Evolutionary conservation across 768 basidiomycete species (phyloP).

Genomic region (Lentinula sp.): DNA sequence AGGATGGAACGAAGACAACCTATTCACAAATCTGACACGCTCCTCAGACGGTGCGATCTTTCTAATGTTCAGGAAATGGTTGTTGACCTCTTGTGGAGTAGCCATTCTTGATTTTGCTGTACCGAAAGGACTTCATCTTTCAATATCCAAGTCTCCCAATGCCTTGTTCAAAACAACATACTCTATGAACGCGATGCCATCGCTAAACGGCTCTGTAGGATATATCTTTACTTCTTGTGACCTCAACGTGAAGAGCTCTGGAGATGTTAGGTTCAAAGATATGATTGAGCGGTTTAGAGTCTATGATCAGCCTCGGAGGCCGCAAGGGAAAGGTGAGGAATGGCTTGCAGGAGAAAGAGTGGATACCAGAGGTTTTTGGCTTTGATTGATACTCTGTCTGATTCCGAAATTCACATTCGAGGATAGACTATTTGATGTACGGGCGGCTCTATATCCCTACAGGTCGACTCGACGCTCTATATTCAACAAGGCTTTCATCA

Average conservation of each 20-base stretch:
- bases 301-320: slow-evolving; percentile 73
- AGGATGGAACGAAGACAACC: slow-evolving; percentile 95
- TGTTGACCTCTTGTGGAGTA: slow-evolving; percentile 21
- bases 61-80: background rate
- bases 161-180: slow-evolving; percentile 85
- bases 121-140: slow-evolving; percentile 74
- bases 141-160: slow-evolving; percentile 85
- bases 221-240: slow-evolving; percentile 92
- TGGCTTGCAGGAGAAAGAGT: slow-evolving; percentile 79
- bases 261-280: slow-evolving; percentile 76
- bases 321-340: slow-evolving; percentile 72
- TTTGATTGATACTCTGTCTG: background rate
- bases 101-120: slow-evolving; percentile 91
- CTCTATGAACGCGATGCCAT: slow-evolving; percentile 89
- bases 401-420: slow-evolving; percentile 8
- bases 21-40: slow-evolving; percentile 85
- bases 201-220: slow-evolving; percentile 86
- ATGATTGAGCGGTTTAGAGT: slow-evolving; percentile 87
- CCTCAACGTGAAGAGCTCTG: slow-evolving; percentile 63
- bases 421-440: slow-evolving; percentile 85
- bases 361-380: slow-evolving; percentile 60
- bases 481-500: slow-evolving; percentile 72
- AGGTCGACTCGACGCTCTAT: slow-evolving; percentile 83
- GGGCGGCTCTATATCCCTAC: slow-evolving; percentile 89
- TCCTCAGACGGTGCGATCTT: slow-evolving; percentile 69